phyloP scores from a whole-genome alignment of 2,329 filamentous ascomycete species.

The Exophiala sideris region DNA sequence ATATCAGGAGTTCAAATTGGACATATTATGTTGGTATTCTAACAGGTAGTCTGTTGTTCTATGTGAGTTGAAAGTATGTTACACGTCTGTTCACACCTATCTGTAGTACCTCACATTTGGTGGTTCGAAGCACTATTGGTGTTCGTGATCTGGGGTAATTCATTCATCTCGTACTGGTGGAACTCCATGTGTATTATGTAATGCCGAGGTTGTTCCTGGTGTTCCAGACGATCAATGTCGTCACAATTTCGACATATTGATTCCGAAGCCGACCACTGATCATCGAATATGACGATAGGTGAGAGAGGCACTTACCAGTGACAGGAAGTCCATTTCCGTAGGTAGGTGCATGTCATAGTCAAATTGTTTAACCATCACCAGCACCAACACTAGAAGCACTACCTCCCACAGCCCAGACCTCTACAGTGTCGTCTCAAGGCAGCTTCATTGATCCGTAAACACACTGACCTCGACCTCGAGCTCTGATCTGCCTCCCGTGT shows the following conservation, averaged over 20 bases:
- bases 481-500: no score
- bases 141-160: not conserved
- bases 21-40: not conserved
- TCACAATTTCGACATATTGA: conserved; percentile 9
- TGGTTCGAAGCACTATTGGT: not conserved
- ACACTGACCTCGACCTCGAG: no score
- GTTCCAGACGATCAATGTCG: not conserved
- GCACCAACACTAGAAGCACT: no score
- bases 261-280: not conserved
- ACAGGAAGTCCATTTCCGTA: no score
- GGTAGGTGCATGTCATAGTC: no score
- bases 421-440: no score
- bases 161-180: not conserved
- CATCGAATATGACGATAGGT: not conserved
- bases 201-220: not conserved
- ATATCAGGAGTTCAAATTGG: not conserved
- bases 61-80: not conserved
- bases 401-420: no score
- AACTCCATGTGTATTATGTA: not conserved
- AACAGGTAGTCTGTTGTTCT: not conserved
- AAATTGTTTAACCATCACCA: no score
- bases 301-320: no score
- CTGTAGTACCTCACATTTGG: no score
- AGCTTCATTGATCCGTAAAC: no score
- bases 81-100: not conserved